Conservation (phyloP, 345 rosid genomes). For the Laguncularia racemosa region DNA sequence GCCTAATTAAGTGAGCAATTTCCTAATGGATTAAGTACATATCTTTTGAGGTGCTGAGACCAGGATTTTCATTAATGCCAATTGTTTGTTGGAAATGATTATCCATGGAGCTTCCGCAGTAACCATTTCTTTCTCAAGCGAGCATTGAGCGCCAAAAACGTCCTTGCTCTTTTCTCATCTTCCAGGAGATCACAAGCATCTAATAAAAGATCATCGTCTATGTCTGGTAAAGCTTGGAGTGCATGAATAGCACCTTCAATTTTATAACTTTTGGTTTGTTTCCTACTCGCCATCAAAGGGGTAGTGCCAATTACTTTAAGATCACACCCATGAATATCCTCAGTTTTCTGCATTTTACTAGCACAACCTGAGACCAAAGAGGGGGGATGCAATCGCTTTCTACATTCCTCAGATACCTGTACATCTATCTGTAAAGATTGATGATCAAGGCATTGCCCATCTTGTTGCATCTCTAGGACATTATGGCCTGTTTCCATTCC, state of each 20-base stretch:
- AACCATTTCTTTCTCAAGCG: constrained; percentile 67
- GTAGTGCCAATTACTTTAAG: constrained; percentile 12
- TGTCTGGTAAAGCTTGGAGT: constrained; percentile 57
- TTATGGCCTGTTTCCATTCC: constrained; percentile 9
- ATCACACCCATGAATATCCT: constrained; percentile 29
- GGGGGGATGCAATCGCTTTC: constrained; percentile 26
- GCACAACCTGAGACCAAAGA: constrained; percentile 10
- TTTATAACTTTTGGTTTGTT: constrained; percentile 13
- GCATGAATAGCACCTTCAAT: constrained; percentile 45
- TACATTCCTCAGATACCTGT: constrained; percentile 16
- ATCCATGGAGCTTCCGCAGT: constrained; percentile 48
- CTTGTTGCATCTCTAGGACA: constrained; percentile 22
- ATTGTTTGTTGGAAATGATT: too few relatives aligned
- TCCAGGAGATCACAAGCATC: constrained; percentile 84
- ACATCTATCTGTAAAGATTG: constrained; percentile 12
- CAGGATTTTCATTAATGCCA: too few relatives aligned
- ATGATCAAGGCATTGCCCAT: constrained; percentile 15
- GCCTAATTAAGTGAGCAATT: too few relatives aligned
- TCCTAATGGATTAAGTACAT: too few relatives aligned
- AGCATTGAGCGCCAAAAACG: constrained; percentile 58
- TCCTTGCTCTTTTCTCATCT: constrained; percentile 77
- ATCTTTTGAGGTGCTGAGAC: too few relatives aligned
- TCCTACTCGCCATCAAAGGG: constrained; percentile 10
- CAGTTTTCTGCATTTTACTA: constrained; percentile 37
- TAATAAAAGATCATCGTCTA: constrained; percentile 62